These are phyloP conservation scores for Hortaea werneckii DNA, from an alignment of 2,329 filamentous ascomycete species.

Conservation along the genomic window DNA sequence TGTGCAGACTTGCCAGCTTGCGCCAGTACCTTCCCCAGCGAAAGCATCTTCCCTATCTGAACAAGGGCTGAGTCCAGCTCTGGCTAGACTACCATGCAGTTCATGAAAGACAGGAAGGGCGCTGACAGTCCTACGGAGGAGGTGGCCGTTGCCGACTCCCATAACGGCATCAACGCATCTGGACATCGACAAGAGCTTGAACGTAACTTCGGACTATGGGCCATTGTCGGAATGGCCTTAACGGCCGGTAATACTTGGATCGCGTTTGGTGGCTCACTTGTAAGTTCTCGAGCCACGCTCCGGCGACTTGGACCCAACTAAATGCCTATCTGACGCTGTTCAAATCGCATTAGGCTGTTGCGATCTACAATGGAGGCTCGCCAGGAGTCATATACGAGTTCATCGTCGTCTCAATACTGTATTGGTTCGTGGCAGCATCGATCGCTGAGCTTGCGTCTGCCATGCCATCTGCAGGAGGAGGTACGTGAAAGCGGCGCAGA, in stretches of 20 bases:
- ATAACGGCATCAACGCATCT: constrained; percentile 37
- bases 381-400: constrained; percentile 39
- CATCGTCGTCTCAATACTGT: constrained; percentile 41
- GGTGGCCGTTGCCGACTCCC: background rate
- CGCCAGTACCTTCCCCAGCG: no score
- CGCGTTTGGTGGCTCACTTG: constrained; percentile 14
- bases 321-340: no score
- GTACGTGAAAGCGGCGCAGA: background rate
- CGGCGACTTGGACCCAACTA: no score
- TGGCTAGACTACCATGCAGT: no score
- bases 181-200: constrained; percentile 44
- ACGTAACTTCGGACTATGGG: constrained; percentile 39
- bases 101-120: no score
- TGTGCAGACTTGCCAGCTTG: no score
- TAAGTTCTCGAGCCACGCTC: constrained; percentile 19
- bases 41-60: no score
- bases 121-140: no score
- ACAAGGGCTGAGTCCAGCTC: no score
- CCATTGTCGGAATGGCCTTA: constrained; percentile 36
- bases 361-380: constrained; percentile 36
- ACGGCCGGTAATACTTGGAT: constrained; percentile 26
- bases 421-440: constrained; percentile 41
- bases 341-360: background rate
- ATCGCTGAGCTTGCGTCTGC: constrained; percentile 40
- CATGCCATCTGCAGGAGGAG: constrained; percentile 21